phyloP scores from a whole-genome alignment of 345 rosid genomes.

The Dipteronia dyeriana region DNA sequence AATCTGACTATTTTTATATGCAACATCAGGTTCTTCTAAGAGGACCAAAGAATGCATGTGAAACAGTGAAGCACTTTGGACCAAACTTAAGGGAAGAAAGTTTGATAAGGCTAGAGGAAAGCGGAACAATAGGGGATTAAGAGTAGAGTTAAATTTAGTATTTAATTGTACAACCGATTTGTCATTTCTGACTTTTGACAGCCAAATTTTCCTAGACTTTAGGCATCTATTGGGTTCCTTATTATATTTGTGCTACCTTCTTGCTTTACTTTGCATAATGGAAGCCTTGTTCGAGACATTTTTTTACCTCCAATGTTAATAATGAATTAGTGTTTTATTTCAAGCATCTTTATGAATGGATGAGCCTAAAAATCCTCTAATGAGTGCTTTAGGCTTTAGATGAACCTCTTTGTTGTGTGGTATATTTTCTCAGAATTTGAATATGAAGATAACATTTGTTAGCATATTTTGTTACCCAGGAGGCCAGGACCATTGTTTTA shows the following conservation, averaged over 20 bases:
- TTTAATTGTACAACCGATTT: not conserved
- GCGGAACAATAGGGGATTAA: constrained; percentile 83
- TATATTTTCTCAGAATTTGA: too few relatives aligned
- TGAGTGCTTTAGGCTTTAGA: too few relatives aligned
- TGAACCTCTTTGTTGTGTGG: too few relatives aligned
- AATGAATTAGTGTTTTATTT: not conserved
- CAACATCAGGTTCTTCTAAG: constrained; percentile 72
- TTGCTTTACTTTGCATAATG: constrained; percentile 7
- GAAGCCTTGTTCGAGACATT: constrained; percentile 14
- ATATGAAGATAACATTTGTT: too few relatives aligned
- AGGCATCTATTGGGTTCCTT: constrained; percentile 25
- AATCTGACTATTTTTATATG: not conserved
- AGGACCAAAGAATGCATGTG: constrained; percentile 94
- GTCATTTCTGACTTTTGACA: constrained; percentile 22
- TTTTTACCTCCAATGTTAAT: not conserved
- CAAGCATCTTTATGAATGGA: too few relatives aligned
- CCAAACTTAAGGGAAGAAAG: too few relatives aligned
- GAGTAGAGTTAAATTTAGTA: constrained; percentile 41
- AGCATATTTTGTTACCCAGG: too few relatives aligned
- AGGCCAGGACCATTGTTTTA: too few relatives aligned
- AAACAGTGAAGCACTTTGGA: constrained; percentile 81
- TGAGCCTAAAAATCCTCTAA: too few relatives aligned
- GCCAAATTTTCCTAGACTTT: constrained; percentile 44
- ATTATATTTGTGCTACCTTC: constrained; percentile 13
- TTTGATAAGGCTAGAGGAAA: constrained; percentile 85